Evolutionary conservation across 2,329 filamentous ascomycete genomes (phyloP).

Genomic region (Seiridium cupressi): DNA sequence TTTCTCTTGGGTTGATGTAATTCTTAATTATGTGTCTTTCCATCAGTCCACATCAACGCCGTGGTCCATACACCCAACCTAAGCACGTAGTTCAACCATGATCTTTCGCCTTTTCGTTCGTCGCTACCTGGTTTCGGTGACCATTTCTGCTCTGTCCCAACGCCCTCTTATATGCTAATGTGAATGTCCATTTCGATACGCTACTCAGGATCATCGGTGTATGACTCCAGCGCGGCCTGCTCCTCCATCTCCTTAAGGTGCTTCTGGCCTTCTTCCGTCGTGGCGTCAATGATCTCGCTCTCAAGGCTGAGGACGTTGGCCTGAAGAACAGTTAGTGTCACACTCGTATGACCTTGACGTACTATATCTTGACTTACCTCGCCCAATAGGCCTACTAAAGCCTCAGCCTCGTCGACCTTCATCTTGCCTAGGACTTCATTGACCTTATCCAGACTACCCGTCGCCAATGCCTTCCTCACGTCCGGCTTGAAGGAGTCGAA

Average conservation of each 20-base stretch:
- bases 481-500: slow-evolving; percentile 83
- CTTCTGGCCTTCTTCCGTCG: slow-evolving; percentile 79
- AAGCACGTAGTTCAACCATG: too few relatives aligned
- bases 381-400: slow-evolving; percentile 75
- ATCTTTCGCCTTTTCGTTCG: too few relatives aligned
- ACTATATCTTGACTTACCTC: slow-evolving; percentile 50
- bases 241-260: slow-evolving; percentile 74
- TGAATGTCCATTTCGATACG: background rate
- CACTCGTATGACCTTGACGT: slow-evolving; percentile 25
- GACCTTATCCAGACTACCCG: slow-evolving; percentile 84
- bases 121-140: too few relatives aligned
- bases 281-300: slow-evolving; percentile 92
- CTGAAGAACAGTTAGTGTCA: slow-evolving; percentile 31
- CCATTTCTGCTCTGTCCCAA: too few relatives aligned
- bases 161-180: too few relatives aligned
- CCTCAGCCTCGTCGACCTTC: slow-evolving; percentile 84
- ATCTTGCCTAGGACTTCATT: slow-evolving; percentile 87
- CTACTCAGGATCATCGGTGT: slow-evolving; percentile 41
- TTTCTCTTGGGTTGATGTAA: too few relatives aligned
- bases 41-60: too few relatives aligned
- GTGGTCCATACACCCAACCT: too few relatives aligned
- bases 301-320: slow-evolving; percentile 89
- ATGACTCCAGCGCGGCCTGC: slow-evolving; percentile 38
- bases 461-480: slow-evolving; percentile 78
- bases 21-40: too few relatives aligned